These are phyloP conservation scores for Dactylellina parvicollis DNA, from an alignment of 2,329 filamentous ascomycete genomes.

Conservation along the genomic window DNA sequence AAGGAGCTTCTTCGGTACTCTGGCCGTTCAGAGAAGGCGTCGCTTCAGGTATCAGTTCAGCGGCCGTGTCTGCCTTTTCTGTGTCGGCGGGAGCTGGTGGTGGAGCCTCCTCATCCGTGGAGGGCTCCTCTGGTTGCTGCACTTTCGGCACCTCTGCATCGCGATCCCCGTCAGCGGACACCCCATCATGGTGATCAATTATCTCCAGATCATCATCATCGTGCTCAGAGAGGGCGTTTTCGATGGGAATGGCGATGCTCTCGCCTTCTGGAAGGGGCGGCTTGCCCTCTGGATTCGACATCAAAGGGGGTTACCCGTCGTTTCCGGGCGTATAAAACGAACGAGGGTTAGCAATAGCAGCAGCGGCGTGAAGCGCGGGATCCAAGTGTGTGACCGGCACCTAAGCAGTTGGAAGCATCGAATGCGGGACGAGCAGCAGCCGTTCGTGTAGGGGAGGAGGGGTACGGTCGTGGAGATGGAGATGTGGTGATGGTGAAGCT, in stretches of 20 bases:
- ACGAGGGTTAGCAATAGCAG: not conserved
- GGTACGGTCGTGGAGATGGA: not conserved
- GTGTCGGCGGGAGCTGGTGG: not conserved
- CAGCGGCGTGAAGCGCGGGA: not conserved
- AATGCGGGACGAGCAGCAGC: not conserved
- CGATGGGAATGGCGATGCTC: constrained; percentile 34
- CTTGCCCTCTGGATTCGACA: constrained; percentile 42
- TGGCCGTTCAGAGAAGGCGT: not conserved
- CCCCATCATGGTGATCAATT: constrained; percentile 11
- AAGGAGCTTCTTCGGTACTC: not conserved
- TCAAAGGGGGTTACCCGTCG: constrained; percentile 34
- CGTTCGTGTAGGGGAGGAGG: not conserved
- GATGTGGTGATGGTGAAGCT: not conserved
- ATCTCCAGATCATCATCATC: constrained; percentile 6
- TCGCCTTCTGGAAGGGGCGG: constrained; percentile 37
- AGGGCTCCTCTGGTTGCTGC: not conserved
- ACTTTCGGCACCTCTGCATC: constrained; percentile 9
- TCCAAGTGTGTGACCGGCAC: constrained; percentile 8
- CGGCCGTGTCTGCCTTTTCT: not conserved
- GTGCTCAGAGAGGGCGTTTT: constrained; percentile 1
- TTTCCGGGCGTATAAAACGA: constrained; percentile 28
- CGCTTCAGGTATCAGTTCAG: not conserved
- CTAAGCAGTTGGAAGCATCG: constrained; percentile 15
- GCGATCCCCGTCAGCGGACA: not conserved
- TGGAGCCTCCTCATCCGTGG: not conserved